Percentiles rank a stretch among this genome's conserved stretches.
Conservation (phyloP, 2,329 filamentous ascomycete species). For the Coniella lustricola region DNA sequence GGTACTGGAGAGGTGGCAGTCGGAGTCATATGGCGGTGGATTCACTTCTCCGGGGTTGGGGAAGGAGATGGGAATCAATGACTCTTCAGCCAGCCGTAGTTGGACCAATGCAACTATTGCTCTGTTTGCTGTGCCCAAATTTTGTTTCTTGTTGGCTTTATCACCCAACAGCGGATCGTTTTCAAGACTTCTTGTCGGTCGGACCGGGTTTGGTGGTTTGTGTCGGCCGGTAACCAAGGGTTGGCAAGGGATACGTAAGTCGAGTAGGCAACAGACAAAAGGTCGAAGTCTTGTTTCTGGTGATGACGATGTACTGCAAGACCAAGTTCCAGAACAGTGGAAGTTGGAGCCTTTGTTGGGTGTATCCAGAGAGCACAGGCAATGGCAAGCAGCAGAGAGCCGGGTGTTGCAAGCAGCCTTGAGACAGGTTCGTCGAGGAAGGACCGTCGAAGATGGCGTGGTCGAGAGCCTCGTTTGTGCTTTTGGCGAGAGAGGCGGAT, state of each 20-base stretch:
- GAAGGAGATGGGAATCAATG: constrained; percentile 36
- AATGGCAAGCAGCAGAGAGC: not conserved
- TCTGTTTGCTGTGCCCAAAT: not conserved
- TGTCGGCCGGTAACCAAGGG: too few relatives aligned
- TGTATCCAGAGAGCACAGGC: not conserved
- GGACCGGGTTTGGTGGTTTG: too few relatives aligned
- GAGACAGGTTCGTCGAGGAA: too few relatives aligned
- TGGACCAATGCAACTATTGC: constrained; percentile 16
- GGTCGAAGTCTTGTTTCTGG: too few relatives aligned
- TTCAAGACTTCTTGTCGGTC: too few relatives aligned
- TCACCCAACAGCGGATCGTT: too few relatives aligned
- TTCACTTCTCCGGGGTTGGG: constrained; percentile 31
- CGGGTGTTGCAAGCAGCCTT: too few relatives aligned
- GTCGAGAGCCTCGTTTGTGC: constrained; percentile 2
- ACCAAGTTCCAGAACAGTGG: too few relatives aligned
- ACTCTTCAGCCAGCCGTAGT: constrained; percentile 37
- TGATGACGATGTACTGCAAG: too few relatives aligned
- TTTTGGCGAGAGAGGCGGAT: too few relatives aligned
- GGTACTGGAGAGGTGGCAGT: constrained; percentile 30
- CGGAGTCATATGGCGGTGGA: constrained; percentile 34
- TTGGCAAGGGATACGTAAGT: too few relatives aligned
- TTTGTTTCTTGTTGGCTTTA: not conserved
- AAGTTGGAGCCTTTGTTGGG: not conserved
- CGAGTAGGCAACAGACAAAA: too few relatives aligned
- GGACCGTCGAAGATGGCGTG: constrained; percentile 2